Percentiles rank a stretch among this genome's conserved stretches.
Evolutionary conservation across 306 rosid species (phyloP).

Genomic region (Rosa lucieae): DNA sequence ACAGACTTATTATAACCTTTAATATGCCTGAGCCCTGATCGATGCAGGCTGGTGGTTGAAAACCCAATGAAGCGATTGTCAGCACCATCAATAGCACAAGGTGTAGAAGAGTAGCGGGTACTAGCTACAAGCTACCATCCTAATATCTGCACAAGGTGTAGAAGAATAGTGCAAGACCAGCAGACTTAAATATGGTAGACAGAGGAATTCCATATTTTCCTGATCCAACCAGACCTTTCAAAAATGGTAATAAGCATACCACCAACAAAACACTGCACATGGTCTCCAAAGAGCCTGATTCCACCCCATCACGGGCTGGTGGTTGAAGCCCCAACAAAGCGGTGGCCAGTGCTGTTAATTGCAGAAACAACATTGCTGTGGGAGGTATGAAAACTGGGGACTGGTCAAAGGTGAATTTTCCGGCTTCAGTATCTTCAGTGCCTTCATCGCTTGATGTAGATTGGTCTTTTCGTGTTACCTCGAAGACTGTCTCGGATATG

Average conservation of each 20-base stretch:
- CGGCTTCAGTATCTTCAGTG: conserved; percentile 14
- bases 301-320: conserved; percentile 2
- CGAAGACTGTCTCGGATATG: conserved; percentile 43
- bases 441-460: conserved; percentile 7
- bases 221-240: too few relatives aligned
- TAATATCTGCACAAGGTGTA: too few relatives aligned
- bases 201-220: too few relatives aligned
- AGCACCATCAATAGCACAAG: too few relatives aligned
- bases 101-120: too few relatives aligned
- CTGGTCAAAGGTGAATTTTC: conserved; percentile 48
- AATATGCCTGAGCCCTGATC: too few relatives aligned
- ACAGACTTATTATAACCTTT: too few relatives aligned
- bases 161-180: too few relatives aligned
- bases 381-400: conserved; percentile 56
- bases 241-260: not conserved
- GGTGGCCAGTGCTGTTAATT: conserved; percentile 36
- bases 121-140: too few relatives aligned
- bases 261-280: conserved; percentile 43
- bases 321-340: conserved; percentile 30
- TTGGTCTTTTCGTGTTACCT: conserved; percentile 58
- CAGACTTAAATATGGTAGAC: too few relatives aligned
- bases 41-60: too few relatives aligned
- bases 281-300: conserved; percentile 48
- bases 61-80: too few relatives aligned
- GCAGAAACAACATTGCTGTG: conserved; percentile 58